Base-by-base conservation (phyloP, 2,329 filamentous ascomycete genomes). In the Sordariomycetes sp. region DNA sequence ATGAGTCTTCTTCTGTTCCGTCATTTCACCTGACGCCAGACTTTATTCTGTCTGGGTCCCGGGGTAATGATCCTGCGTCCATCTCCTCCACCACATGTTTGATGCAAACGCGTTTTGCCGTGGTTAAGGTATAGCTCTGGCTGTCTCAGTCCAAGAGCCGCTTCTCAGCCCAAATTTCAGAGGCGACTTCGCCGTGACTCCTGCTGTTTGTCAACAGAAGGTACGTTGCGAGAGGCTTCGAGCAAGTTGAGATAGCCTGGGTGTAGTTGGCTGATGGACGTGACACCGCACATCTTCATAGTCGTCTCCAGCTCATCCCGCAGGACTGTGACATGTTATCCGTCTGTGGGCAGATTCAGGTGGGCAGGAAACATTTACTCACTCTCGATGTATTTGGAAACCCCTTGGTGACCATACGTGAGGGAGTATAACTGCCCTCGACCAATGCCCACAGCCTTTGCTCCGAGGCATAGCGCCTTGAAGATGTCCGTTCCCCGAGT, bases 251-350 rank as follows among this genome's bases (percentile, higher is more conserved):
- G 53, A 49, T 79, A 58, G 0, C 76, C 75, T 1, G 76, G 74
- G 42, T 78, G 69, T 5, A 76, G 64, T 47, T 79, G 65, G 34
- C 70, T 64, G 8, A 82, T 54, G 40, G 71, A 66, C 2, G 73
- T 79, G 21, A 82, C 63, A 3, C 79, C 79, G 37, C 78, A 70
- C 50, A 81, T 64, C 18, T 70, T 67, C 78, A 82, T 82, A 3
- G 75, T 75, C 3, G 72, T 79, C 43, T 77, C 69, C 4, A 82
- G 51, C 49, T 83, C 78, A 39, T 82, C 77, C 34, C 61, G 61
- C 12, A 75, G 42, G 12, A 50, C 46, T 40, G 21, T 16, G 23
- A 27, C 17, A 14, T 8, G 17, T 20, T 24, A n/a, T 4, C 6
- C 5, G 9, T 19, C 21, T 30, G 3, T 9, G n/a, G 24, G 32